These are phyloP conservation scores for Zymoseptoria ardabiliae DNA, from an alignment of 2,329 filamentous ascomycete genomes.

Conservation along the genomic window DNA sequence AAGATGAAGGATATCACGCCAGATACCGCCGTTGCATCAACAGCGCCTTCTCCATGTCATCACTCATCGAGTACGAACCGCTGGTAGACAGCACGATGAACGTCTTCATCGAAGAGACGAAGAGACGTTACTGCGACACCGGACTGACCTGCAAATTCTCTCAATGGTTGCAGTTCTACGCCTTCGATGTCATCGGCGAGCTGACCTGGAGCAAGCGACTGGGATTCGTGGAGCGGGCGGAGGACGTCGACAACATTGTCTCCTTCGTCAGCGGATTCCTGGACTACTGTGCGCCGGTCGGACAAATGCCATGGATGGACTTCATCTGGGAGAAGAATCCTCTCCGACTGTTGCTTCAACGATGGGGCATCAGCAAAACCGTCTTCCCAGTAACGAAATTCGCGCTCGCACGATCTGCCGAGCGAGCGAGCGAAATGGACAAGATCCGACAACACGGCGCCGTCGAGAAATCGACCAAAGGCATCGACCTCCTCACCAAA, in stretches of 20 bases:
- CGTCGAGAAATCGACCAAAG: slow-evolving; percentile 32
- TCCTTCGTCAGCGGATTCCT: slow-evolving; percentile 57
- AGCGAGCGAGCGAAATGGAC: slow-evolving; percentile 51
- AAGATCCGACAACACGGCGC: slow-evolving; percentile 39
- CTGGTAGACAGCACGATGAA: slow-evolving; percentile 69
- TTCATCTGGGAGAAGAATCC: slow-evolving; percentile 67
- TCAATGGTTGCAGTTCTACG: slow-evolving; percentile 70
- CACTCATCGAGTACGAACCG: slow-evolving; percentile 70
- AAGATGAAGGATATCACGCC: slow-evolving; percentile 67
- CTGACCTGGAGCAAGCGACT: slow-evolving; percentile 69
- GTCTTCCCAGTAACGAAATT: slow-evolving; percentile 69
- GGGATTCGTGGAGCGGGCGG: slow-evolving; percentile 66
- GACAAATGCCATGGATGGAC: slow-evolving; percentile 68
- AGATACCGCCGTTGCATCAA: slow-evolving; percentile 69
- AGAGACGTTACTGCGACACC: slow-evolving; percentile 36
- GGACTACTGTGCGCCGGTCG: slow-evolving; percentile 64
- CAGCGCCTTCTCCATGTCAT: slow-evolving; percentile 69
- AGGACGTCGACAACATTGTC: slow-evolving; percentile 70
- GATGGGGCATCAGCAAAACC: slow-evolving; percentile 58
- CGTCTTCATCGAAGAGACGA: slow-evolving; percentile 54
- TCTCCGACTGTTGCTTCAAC: slow-evolving; percentile 55
- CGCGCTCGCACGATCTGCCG: slow-evolving; percentile 58
- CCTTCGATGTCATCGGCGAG: slow-evolving; percentile 74
- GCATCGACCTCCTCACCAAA: slow-evolving; percentile 60
- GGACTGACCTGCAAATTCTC: slow-evolving; percentile 54